Conservation (phyloP, 768 basidiomycete species). For the Melanogaster broomeanus region DNA sequence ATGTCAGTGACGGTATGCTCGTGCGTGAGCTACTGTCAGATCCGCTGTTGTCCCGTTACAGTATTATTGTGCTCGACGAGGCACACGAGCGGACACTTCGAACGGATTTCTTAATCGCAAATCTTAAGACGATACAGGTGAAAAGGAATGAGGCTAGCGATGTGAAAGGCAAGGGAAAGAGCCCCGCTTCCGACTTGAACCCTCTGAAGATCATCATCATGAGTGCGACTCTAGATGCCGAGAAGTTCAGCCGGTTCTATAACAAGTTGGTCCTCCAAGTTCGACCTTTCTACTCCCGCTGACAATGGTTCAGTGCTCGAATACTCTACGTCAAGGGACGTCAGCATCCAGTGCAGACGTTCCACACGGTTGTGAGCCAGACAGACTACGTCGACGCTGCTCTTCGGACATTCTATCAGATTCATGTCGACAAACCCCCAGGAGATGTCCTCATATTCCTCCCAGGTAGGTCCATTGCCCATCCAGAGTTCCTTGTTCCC, state of each 20-base stretch:
- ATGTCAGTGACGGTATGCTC: slow-evolving; percentile 97
- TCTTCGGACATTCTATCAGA: slow-evolving; percentile 91
- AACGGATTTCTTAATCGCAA: slow-evolving; percentile 92
- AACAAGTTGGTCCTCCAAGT: slow-evolving; percentile 55
- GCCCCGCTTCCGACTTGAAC: slow-evolving; percentile 39
- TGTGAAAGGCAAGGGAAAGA: slow-evolving; percentile 47
- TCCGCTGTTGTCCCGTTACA: slow-evolving; percentile 74
- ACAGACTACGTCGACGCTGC: slow-evolving; percentile 88
- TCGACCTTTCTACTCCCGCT: neutral
- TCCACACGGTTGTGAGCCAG: slow-evolving; percentile 72
- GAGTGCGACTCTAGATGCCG: slow-evolving; percentile 97
- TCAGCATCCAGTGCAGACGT: slow-evolving; percentile 87
- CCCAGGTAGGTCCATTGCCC: slow-evolving; percentile 53
- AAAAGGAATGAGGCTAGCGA: slow-evolving; percentile 54
- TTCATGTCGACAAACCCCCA: slow-evolving; percentile 75
- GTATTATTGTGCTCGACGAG: slow-evolving; percentile 91
- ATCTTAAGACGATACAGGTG: slow-evolving; percentile 78
- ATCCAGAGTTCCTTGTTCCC: neutral
- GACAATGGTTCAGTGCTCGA: slow-evolving; percentile 58
- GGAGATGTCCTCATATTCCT: slow-evolving; percentile 96
- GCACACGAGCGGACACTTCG: slow-evolving; percentile 95
- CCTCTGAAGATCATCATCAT: slow-evolving; percentile 93
- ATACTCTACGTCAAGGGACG: slow-evolving; percentile 92
- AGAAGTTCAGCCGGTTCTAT: slow-evolving; percentile 91
- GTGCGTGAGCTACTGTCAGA: slow-evolving; percentile 89